Evolutionary conservation across 805 yeast genomes (phyloP).

Genomic region (Cyberlindnera nakhonratchasimensis): DNA sequence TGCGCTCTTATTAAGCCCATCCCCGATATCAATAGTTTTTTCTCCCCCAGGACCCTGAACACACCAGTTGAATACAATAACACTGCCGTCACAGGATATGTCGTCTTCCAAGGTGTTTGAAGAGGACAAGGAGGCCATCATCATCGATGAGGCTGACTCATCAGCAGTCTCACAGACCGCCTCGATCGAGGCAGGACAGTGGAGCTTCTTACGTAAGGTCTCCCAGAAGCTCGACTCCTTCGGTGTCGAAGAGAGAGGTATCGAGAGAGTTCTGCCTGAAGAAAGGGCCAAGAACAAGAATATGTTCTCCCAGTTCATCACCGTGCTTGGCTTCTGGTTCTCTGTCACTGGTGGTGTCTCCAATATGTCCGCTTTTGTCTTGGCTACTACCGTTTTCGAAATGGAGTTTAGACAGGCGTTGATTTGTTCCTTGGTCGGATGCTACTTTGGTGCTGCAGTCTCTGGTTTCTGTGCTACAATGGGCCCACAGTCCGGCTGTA

Average conservation of each 20-base stretch:
- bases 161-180: background rate
- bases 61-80: background rate
- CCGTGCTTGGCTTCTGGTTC: constrained; percentile 74
- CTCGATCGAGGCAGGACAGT: background rate
- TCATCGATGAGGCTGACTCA: constrained; percentile 6
- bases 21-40: no score
- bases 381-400: constrained; percentile 71
- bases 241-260: constrained; percentile 76
- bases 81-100: background rate
- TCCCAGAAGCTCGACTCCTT: constrained; percentile 48
- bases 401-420: constrained; percentile 64
- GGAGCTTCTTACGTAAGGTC: constrained; percentile 23
- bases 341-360: constrained; percentile 84
- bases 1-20: no score
- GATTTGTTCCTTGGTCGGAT: constrained; percentile 61
- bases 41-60: background rate
- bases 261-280: constrained; percentile 66
- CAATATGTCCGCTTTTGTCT: constrained; percentile 77
- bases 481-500: constrained; percentile 89
- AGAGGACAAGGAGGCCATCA: constrained; percentile 12
- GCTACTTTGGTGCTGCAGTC: constrained; percentile 63
- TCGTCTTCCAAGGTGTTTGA: constrained; percentile 4
- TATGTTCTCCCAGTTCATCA: constrained; percentile 26
- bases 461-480: constrained; percentile 81
- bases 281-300: constrained; percentile 44